These are phyloP conservation scores for Rugosomyces carneus DNA, from an alignment of 1,284 basidiomycete species.

Conservation along the genomic window DNA sequence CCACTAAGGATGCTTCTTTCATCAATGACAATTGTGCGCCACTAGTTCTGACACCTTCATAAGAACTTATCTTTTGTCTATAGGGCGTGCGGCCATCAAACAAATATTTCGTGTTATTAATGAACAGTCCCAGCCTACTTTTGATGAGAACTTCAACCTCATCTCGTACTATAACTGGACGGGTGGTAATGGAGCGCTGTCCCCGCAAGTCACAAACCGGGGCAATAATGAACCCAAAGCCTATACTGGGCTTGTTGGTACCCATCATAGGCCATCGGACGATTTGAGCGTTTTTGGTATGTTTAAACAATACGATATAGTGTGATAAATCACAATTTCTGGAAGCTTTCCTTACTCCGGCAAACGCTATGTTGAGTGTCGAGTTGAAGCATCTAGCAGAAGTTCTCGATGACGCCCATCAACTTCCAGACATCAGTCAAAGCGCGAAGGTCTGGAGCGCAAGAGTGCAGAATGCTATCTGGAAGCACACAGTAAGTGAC, in stretches of 20 bases:
- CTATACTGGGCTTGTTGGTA: slow-evolving; percentile 61
- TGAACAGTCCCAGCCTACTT: slow-evolving; percentile 69
- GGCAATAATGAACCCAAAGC: slow-evolving; percentile 68
- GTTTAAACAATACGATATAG: slow-evolving; percentile 14
- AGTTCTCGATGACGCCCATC: slow-evolving; percentile 47
- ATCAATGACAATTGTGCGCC: slow-evolving; percentile 61
- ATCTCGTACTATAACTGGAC: slow-evolving; percentile 79
- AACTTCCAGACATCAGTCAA: slow-evolving; percentile 44
- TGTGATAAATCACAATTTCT: slow-evolving; percentile 2
- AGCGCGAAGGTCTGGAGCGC: slow-evolving; percentile 54
- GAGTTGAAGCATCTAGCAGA: slow-evolving; percentile 57
- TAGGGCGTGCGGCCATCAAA: slow-evolving; percentile 64
- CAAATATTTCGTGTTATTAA: slow-evolving; percentile 71
- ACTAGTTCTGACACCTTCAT: slow-evolving; percentile 1
- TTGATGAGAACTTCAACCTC: slow-evolving; percentile 64
- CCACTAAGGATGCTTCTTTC: slow-evolving; percentile 63
- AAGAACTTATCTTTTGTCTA: neutral
- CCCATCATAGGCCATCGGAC: slow-evolving; percentile 72
- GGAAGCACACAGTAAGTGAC: slow-evolving; percentile 49
- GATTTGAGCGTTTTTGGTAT: slow-evolving; percentile 63
- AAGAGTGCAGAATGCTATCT: slow-evolving; percentile 57
- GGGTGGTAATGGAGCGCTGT: slow-evolving; percentile 55
- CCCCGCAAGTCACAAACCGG: slow-evolving; percentile 56
- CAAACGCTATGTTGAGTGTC: slow-evolving; percentile 77
- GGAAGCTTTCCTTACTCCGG: slow-evolving; percentile 65